Evolutionary conservation across 106 monocot species (phyloP), one percentile per base, ranked within the genome.

Genomic region (Platanthera guangdongensis): DNA sequence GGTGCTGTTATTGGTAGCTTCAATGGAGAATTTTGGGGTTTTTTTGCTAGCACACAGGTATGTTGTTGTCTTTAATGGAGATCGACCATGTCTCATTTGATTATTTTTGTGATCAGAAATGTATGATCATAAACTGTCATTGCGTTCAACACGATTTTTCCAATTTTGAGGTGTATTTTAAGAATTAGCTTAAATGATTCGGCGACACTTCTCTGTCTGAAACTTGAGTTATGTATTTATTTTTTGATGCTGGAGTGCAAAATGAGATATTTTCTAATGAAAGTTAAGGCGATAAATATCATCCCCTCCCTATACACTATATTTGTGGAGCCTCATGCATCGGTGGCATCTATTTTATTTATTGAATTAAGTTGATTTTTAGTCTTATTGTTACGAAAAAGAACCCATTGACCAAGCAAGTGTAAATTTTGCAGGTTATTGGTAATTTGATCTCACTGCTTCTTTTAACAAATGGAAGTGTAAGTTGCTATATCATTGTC

Each of bases 1-100:
- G 97, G 89, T 6, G 86, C 86, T 28, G 79, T 92, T 73, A 85
- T 99, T 74, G 97, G 97, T 22, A 70, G 75, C 68, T 94, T 94
- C 75, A 99, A 99, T 84, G 97, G 97, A 67, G 97, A 99, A 81
- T 99, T 99, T 81, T 99, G 97, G 91, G 87, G 88, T 54, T 72
- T 99, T 67, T 91, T 89, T 84, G 97, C 93, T 60, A 81, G 91
- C 81, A 87, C 86, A 18, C 93, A 99, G 89, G 97, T 94, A 76
- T 49, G 14, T 22, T 21, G 22, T 73, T n/a, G 10, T 51, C 25
- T 10, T 73, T 39, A 39, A 39, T 39, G 39, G 39, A 39, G 39
- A 39, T 39, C 39, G 39, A 39, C 39, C 3, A 39, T 3, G 2
- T 1, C 3, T 39, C 39, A 39, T 39, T 3, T 39, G 39, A 39